A percentile compares a stretch with the other conserved stretches of the same genome.
These are phyloP conservation scores for Hyparrhenia diplandra DNA, from an alignment of 176 grass and related monocot species.

Conservation along the genomic window DNA sequence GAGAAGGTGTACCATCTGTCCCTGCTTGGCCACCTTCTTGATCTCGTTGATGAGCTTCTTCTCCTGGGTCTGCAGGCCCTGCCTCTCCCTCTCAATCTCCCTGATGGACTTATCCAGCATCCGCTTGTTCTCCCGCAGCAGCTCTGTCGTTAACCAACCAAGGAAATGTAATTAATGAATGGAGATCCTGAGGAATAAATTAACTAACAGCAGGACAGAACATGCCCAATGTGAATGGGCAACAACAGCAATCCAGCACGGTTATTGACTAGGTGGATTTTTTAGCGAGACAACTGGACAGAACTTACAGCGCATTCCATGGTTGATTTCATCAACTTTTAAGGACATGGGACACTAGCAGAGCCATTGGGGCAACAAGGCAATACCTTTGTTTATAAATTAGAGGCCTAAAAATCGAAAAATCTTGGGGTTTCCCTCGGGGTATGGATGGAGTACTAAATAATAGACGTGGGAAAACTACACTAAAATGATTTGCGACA, in stretches of 20 bases:
- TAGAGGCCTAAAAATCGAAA: not conserved
- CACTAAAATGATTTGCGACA: not conserved
- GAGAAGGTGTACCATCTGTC: slow-evolving; percentile 52
- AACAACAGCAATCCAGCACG: not conserved
- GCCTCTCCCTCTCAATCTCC: slow-evolving; percentile 80
- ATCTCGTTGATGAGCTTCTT: slow-evolving; percentile 75
- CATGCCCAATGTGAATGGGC: not conserved
- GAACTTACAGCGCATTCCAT: not conserved
- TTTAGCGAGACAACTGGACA: not conserved
- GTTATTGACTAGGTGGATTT: not conserved
- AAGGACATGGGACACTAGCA: not conserved
- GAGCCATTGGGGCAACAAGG: not conserved
- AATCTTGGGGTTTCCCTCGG: not conserved
- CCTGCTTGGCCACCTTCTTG: slow-evolving; percentile 78
- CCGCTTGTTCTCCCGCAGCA: slow-evolving; percentile 86
- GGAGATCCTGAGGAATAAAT: not conserved
- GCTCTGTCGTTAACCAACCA: slow-evolving; percentile 37
- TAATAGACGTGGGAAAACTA: not conserved
- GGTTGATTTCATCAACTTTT: not conserved
- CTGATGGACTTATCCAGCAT: slow-evolving; percentile 70
- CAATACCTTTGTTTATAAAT: not conserved
- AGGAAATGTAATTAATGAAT: not conserved
- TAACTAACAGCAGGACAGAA: not conserved
- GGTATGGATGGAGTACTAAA: no score
- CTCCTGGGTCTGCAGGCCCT: slow-evolving; percentile 67